phyloP scores from a whole-genome alignment of 257 asterid species.

The Anisodus tanguticus region DNA sequence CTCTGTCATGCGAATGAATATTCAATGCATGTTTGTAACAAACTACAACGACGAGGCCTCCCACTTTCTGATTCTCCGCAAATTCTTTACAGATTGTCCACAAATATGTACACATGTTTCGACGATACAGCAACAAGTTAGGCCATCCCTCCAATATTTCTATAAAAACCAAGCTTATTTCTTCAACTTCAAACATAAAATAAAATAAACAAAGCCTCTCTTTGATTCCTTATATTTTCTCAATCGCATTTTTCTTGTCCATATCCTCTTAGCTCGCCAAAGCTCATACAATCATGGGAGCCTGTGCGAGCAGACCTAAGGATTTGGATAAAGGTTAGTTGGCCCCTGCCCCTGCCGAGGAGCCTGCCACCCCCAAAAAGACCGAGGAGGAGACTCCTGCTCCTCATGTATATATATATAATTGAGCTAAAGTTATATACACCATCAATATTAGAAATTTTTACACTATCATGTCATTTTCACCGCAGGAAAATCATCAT shows the following conservation, averaged over 20 bases:
- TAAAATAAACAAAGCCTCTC: neutral
- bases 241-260: constrained; percentile 21
- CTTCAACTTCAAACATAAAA: constrained; percentile 35
- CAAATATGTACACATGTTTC: constrained; percentile 41
- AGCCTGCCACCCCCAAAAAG: constrained; percentile 48
- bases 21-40: constrained; percentile 23
- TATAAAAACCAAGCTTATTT: constrained; percentile 41
- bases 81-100: constrained; percentile 35
- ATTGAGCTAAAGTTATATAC: neutral
- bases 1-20: constrained; percentile 10
- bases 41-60: constrained; percentile 33
- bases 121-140: constrained; percentile 23
- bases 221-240: constrained; percentile 11
- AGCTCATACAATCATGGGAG: constrained; percentile 66
- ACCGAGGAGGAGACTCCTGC: constrained; percentile 43
- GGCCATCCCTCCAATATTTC: constrained; percentile 17
- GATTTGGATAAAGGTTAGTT: constrained; percentile 53
- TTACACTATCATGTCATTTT: neutral
- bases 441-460: neutral
- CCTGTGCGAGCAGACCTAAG: constrained; percentile 90
- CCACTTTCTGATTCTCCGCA: constrained; percentile 24
- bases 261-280: constrained; percentile 23
- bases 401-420: constrained; percentile 40
- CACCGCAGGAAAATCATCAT: neutral
- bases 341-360: constrained; percentile 48